Conservation (phyloP, 2,329 filamentous ascomycete species). For the Coniochaeta sp. region DNA sequence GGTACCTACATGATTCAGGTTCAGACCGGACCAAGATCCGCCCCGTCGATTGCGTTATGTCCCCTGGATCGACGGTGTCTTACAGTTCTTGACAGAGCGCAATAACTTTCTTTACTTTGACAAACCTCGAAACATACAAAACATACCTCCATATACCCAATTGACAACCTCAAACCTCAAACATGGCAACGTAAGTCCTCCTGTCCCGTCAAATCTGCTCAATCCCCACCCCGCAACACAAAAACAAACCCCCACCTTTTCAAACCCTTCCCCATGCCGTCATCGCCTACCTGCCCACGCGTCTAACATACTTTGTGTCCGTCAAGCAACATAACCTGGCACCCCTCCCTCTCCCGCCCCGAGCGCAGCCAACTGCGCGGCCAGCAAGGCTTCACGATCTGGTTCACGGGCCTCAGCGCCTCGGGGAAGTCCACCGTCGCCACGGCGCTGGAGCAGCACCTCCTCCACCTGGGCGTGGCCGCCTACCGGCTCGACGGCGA, state of each 20-base stretch:
- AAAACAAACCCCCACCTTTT: neutral
- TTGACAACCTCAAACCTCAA: neutral
- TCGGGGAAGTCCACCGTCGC: slow-evolving; percentile 97
- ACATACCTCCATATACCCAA: no score
- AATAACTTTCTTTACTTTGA: no score
- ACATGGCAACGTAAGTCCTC: slow-evolving; percentile 2
- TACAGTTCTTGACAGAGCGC: neutral
- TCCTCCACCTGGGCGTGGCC: slow-evolving; percentile 74
- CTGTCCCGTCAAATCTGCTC: no score
- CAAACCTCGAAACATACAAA: no score
- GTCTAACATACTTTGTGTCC: neutral
- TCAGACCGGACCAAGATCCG: neutral
- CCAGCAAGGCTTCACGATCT: slow-evolving; percentile 90
- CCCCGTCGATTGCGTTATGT: neutral
- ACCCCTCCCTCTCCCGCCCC: slow-evolving; percentile 68
- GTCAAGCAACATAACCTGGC: slow-evolving; percentile 82
- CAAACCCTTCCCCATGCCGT: neutral
- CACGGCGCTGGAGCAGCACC: slow-evolving; percentile 92
- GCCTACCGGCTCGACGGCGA: slow-evolving; percentile 96
- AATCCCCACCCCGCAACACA: no score
- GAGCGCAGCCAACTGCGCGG: slow-evolving; percentile 70
- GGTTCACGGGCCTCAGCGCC: slow-evolving; percentile 94
- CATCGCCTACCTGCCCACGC: neutral
- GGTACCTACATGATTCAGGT: neutral
- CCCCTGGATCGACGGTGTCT: neutral